These are phyloP conservation scores for Cudoniella acicularis DNA, from an alignment of 495 filamentous ascomycete species.

Conservation along the genomic window DNA sequence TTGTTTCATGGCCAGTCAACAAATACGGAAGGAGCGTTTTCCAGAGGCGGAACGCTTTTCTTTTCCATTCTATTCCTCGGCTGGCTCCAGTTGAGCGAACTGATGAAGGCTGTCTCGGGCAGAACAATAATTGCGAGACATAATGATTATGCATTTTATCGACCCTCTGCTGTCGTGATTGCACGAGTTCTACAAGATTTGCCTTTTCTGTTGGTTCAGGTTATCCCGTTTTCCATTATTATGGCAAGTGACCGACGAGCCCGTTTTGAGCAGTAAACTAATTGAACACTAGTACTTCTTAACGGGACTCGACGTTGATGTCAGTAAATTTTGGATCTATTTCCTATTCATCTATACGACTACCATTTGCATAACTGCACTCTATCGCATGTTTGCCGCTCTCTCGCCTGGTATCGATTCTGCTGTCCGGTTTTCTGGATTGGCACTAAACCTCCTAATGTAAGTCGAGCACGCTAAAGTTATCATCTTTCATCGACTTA, in stretches of 20 bases:
- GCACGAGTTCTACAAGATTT: constrained; percentile 67
- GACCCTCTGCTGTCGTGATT: constrained; percentile 67
- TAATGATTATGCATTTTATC: constrained; percentile 74
- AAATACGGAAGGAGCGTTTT: constrained; percentile 64
- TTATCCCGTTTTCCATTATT: constrained; percentile 59
- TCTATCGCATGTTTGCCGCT: constrained; percentile 76
- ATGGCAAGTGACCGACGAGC: constrained; percentile 27
- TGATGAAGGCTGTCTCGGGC: constrained; percentile 65
- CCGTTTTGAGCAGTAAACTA: neutral
- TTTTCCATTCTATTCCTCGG: constrained; percentile 74
- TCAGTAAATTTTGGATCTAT: constrained; percentile 71
- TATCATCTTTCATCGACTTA: neutral
- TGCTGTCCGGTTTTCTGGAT: constrained; percentile 64
- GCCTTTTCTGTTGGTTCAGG: constrained; percentile 60
- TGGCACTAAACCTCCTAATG: constrained; percentile 58
- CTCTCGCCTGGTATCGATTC: constrained; percentile 70
- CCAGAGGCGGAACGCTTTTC: constrained; percentile 64
- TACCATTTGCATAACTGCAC: constrained; percentile 58
- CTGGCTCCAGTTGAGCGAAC: constrained; percentile 69
- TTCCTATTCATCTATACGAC: constrained; percentile 66
- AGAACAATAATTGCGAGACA: constrained; percentile 60
- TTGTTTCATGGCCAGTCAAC: constrained; percentile 65
- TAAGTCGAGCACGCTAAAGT: constrained; percentile 16
- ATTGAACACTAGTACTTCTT: constrained; percentile 52
- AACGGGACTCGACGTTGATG: constrained; percentile 58